Percentiles rank a stretch among this genome's conserved stretches.
phyloP scores from a whole-genome alignment of 495 filamentous ascomycete genomes.

The Aspergillus wentii region DNA sequence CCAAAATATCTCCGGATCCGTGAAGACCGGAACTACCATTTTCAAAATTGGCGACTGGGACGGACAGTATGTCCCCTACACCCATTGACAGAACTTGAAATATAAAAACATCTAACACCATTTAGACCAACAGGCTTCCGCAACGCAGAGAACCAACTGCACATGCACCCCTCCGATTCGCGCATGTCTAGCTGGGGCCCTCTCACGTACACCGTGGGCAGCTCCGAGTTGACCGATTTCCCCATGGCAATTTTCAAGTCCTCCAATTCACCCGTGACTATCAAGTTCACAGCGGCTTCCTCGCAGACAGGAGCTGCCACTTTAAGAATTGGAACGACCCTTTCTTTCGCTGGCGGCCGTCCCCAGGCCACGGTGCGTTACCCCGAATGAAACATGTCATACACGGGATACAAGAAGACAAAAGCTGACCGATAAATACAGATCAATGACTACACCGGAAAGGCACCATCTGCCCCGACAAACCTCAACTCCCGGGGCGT shows the following conservation, averaged over 20 bases:
- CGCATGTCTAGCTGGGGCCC: slow-evolving; percentile 58
- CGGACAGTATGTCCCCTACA: slow-evolving; percentile 29
- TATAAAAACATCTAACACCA: neutral
- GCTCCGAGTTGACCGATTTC: slow-evolving; percentile 44
- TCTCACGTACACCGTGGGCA: slow-evolving; percentile 54
- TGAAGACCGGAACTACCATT: slow-evolving; percentile 42
- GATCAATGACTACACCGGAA: slow-evolving; percentile 47
- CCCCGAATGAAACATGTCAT: neutral
- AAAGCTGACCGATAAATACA: neutral
- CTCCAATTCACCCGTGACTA: slow-evolving; percentile 58
- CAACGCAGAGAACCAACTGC: slow-evolving; percentile 59
- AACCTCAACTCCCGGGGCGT: slow-evolving; percentile 63
- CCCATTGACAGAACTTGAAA: neutral
- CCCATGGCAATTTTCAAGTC: slow-evolving; percentile 64
- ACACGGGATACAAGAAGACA: neutral
- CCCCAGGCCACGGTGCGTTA: slow-evolving; percentile 21
- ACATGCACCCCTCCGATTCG: slow-evolving; percentile 62
- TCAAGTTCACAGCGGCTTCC: slow-evolving; percentile 52
- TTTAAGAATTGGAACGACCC: slow-evolving; percentile 58
- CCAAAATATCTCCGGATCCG: slow-evolving; percentile 47
- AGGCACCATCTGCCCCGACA: slow-evolving; percentile 48
- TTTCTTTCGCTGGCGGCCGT: slow-evolving; percentile 51
- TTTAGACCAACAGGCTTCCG: slow-evolving; percentile 56
- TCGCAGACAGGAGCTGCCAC: slow-evolving; percentile 49
- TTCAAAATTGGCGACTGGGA: slow-evolving; percentile 64